Evolutionary conservation across 257 asterid genomes (phyloP).

Genomic region (Thymus mandschuricus): DNA sequence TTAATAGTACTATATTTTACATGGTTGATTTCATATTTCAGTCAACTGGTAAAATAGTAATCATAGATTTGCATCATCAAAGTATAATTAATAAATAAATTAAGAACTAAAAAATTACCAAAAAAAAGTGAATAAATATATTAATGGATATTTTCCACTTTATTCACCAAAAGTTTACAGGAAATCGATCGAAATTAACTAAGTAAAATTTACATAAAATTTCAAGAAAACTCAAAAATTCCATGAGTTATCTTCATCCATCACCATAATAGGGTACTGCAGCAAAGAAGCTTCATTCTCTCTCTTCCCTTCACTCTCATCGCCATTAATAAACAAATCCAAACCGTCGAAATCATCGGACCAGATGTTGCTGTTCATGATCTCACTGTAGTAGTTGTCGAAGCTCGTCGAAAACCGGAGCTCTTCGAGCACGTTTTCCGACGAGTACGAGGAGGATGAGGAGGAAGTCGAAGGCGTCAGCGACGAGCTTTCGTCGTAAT

Average conservation of each 20-base stretch:
- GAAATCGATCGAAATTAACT: constrained; percentile 3
- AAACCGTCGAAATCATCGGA: constrained; percentile 53
- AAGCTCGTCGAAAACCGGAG: constrained; percentile 43
- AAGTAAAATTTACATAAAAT: constrained; percentile 22
- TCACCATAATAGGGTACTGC: constrained; percentile 30
- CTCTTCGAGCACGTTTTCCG: constrained; percentile 38
- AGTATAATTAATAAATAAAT: too few species aligned
- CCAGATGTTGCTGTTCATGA: constrained; percentile 56
- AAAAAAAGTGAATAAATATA: not conserved
- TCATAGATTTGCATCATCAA: too few species aligned
- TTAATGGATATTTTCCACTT: constrained; percentile 18
- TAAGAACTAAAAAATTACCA: not conserved
- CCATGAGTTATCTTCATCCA: constrained; percentile 32
- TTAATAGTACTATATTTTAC: too few species aligned
- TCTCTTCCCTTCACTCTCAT: constrained; percentile 20
- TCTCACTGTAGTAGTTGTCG: constrained; percentile 44
- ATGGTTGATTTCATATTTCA: too few species aligned
- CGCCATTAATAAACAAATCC: constrained; percentile 49
- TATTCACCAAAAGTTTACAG: constrained; percentile 32
- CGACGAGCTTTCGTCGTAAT: constrained; percentile 31
- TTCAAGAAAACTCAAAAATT: constrained; percentile 24
- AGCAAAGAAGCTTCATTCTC: constrained; percentile 9
- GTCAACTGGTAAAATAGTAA: too few species aligned
- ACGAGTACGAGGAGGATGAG: constrained; percentile 22
- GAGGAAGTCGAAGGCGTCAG: constrained; percentile 12